These are phyloP conservation scores for Acmispon strigosus DNA, from an alignment of 306 rosid species.

Conservation along the genomic window DNA sequence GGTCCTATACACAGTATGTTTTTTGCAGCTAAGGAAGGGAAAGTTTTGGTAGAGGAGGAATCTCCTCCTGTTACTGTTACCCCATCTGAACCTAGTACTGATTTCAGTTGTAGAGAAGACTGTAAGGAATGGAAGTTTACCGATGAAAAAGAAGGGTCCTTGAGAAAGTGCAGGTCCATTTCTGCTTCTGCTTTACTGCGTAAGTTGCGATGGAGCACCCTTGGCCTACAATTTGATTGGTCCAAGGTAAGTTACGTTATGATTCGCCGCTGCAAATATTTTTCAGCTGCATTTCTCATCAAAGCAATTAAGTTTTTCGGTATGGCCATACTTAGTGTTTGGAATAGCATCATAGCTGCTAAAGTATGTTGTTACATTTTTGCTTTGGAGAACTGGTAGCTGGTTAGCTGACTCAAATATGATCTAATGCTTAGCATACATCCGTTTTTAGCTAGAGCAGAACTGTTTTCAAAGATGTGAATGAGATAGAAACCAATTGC, in stretches of 20 bases:
- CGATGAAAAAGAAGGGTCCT: constrained; percentile 32
- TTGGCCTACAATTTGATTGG: constrained; percentile 91
- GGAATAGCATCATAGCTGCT: background rate
- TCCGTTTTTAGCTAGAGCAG: background rate
- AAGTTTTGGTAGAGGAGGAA: constrained; percentile 37
- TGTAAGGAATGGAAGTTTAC: constrained; percentile 42
- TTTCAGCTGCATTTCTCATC: background rate
- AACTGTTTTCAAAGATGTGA: background rate
- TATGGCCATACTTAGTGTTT: background rate
- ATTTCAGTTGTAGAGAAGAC: constrained; percentile 6
- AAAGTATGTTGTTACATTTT: background rate
- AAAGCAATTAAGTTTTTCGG: background rate
- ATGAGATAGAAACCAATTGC: background rate
- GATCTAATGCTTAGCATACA: constrained; percentile 2
- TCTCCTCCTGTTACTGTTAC: background rate
- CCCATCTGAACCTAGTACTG: constrained; percentile 23
- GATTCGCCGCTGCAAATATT: background rate
- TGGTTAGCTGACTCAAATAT: background rate
- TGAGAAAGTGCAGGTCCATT: constrained; percentile 39
- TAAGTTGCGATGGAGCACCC: constrained; percentile 97
- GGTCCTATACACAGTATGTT: constrained; percentile 58
- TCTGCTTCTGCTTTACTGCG: constrained; percentile 54
- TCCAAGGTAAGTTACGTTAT: constrained; percentile 56
- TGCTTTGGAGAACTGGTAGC: background rate
- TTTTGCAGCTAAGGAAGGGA: constrained; percentile 58